These are phyloP conservation scores for Ustilago sp. DNA, from an alignment of 1,284 basidiomycete species.

Conservation along the genomic window DNA sequence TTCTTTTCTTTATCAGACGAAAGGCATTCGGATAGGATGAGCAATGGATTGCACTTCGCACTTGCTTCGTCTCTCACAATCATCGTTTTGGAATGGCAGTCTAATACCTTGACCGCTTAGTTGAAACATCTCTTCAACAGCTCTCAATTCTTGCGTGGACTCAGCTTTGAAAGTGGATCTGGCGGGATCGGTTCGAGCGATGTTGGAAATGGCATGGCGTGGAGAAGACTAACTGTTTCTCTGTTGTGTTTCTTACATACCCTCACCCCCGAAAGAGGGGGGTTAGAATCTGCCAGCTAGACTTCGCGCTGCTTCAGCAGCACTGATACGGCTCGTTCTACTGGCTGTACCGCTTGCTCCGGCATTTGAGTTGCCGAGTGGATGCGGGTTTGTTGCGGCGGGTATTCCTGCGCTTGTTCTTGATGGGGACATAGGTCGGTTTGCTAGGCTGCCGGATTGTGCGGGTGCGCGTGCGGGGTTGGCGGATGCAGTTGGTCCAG, in stretches of 20 bases:
- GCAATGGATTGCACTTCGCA: too few relatives aligned
- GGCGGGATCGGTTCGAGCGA: too few relatives aligned
- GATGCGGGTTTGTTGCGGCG: conserved; percentile 11
- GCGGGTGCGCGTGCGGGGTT: not conserved
- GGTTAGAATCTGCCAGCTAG: conserved; percentile 48
- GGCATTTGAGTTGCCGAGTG: conserved; percentile 48
- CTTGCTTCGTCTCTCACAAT: not conserved
- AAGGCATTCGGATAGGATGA: too few relatives aligned
- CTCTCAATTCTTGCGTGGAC: not conserved
- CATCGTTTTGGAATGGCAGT: too few relatives aligned
- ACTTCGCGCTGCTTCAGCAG: conserved; percentile 47
- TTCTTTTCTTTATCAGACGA: too few relatives aligned
- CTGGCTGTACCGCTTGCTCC: conserved; percentile 39
- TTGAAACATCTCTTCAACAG: not conserved
- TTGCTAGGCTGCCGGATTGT: not conserved
- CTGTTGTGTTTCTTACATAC: too few relatives aligned
- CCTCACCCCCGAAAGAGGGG: too few relatives aligned
- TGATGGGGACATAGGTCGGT: conserved; percentile 36
- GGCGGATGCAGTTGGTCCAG: conserved; percentile 10
- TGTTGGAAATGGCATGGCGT: too few relatives aligned
- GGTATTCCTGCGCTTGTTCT: conserved; percentile 5
- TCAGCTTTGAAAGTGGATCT: too few relatives aligned
- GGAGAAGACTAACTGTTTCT: too few relatives aligned
- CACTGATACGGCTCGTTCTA: conserved; percentile 41
- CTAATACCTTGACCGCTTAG: too few relatives aligned